Evolutionary conservation across 306 rosid species (phyloP), one percentile per base, ranked within the genome.

Genomic region (Acmispon strigosus): DNA sequence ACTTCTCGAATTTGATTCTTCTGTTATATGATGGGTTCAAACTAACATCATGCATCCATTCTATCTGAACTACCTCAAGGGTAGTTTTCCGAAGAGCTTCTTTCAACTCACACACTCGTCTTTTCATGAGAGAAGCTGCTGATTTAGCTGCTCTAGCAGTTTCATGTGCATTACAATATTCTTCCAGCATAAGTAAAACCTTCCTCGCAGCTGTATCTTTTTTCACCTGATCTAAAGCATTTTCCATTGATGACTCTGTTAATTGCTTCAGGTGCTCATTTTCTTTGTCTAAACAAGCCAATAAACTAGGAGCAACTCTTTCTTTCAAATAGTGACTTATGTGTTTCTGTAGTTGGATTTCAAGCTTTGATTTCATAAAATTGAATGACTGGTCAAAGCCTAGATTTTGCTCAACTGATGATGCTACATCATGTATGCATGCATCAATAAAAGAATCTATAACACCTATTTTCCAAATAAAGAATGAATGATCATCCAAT

Each of bases 141-240:
- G 87, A 85, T 69, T 79, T 90, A 29, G 96, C 98, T 45, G 96
- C 96, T 86, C 91, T 88, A 78, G 96, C 91, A 50, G 98, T 90
- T 85, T 88, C 96, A 87, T 90, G 96, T 29, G 89, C 87, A 87
- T 85, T 86, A 73, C 96, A 92, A 78, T 90, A 90, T 75, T 90
- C 98, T 74, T 90, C 90, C 12, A 92, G 96, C 91, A 92, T 90
- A 71, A 20, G 79, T 55, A 73, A 78, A 80, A 92, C 87, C 81
- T 77, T 92, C 59, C 60, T 86, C 56, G 78, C 83, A 72, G 85
- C 81, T 62, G 79, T 96, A 39, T 88, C 96, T 44, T 78, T 88
- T 72, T 78, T 88, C 59, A 61, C 86, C 71, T 73, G 85, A 75
- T 86, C 88, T 73, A 76, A 72, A 72, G 71, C 48, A 69, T 62